Percentiles rank a stretch among this genome's conserved stretches.
phyloP scores from a whole-genome alignment of 1,284 basidiomycete species.

The Apiotrichum montevideense region DNA sequence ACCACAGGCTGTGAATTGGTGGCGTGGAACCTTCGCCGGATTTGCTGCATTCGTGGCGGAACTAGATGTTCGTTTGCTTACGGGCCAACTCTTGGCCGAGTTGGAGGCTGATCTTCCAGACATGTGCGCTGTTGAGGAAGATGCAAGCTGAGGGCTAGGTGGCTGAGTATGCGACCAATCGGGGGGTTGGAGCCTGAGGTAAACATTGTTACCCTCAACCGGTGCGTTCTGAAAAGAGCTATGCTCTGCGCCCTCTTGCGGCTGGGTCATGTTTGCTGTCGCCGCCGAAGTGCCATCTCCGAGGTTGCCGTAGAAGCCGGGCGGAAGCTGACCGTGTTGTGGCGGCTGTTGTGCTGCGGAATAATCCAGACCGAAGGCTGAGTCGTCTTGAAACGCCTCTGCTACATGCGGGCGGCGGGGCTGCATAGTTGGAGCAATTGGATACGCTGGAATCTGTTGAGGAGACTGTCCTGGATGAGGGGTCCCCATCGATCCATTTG shows the following conservation, averaged over 20 bases:
- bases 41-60: not conserved
- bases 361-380: slow-evolving; percentile 7
- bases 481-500: too few relatives aligned
- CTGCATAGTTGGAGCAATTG: too few relatives aligned
- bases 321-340: not conserved
- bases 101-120: not conserved
- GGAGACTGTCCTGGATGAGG: too few relatives aligned
- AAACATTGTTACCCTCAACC: not conserved
- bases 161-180: slow-evolving; percentile 1
- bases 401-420: too few relatives aligned
- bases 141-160: not conserved
- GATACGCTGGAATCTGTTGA: too few relatives aligned
- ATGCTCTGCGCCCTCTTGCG: not conserved
- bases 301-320: not conserved
- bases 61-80: not conserved
- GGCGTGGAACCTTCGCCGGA: slow-evolving; percentile 58
- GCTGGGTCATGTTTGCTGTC: not conserved
- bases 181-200: slow-evolving; percentile 1
- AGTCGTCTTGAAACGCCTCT: too few relatives aligned
- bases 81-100: not conserved
- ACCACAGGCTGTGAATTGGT: slow-evolving; percentile 80
- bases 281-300: not conserved
- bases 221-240: not conserved
- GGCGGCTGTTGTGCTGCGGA: not conserved
- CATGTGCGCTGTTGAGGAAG: not conserved